phyloP scores from a whole-genome alignment of 2,329 filamentous ascomycete species.

The Stagonosporopsis rhizophila region DNA sequence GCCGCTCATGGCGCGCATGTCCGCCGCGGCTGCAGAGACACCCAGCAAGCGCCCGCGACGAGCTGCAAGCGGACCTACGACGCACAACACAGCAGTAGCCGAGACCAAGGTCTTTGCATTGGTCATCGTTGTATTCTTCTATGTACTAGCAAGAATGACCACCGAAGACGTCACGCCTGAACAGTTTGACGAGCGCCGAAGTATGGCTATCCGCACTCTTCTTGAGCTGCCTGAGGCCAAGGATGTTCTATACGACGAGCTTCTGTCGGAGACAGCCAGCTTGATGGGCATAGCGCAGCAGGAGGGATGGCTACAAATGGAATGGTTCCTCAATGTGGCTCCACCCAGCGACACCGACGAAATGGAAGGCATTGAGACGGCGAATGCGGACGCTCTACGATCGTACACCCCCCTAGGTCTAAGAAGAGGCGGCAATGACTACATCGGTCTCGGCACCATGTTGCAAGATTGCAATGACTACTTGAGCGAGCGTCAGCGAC shows the following conservation, averaged over 20 bases:
- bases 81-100: slow-evolving; percentile 20
- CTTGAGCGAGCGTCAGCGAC: slow-evolving; percentile 67
- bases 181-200: slow-evolving; percentile 42
- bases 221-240: slow-evolving; percentile 58
- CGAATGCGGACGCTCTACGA: slow-evolving; percentile 23
- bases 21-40: slow-evolving; percentile 40
- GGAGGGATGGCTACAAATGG: slow-evolving; percentile 58
- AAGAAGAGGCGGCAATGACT: slow-evolving; percentile 53
- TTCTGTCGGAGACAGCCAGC: slow-evolving; percentile 45
- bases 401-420: slow-evolving; percentile 47
- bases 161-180: slow-evolving; percentile 40
- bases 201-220: slow-evolving; percentile 59
- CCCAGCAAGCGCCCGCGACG: slow-evolving; percentile 59
- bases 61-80: slow-evolving; percentile 32
- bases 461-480: slow-evolving; percentile 78
- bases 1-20: slow-evolving; percentile 43
- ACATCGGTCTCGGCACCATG: slow-evolving; percentile 68
- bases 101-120: slow-evolving; percentile 52
- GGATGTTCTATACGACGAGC: slow-evolving; percentile 55
- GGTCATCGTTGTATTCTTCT: slow-evolving; percentile 67
- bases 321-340: slow-evolving; percentile 63
- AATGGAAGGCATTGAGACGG: slow-evolving; percentile 38
- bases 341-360: slow-evolving; percentile 36
- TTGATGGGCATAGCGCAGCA: slow-evolving; percentile 44
- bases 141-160: slow-evolving; percentile 60